Evolutionary conservation across 2,329 filamentous ascomycete species (phyloP).

Genomic region (Acrodontium crateriforme): DNA sequence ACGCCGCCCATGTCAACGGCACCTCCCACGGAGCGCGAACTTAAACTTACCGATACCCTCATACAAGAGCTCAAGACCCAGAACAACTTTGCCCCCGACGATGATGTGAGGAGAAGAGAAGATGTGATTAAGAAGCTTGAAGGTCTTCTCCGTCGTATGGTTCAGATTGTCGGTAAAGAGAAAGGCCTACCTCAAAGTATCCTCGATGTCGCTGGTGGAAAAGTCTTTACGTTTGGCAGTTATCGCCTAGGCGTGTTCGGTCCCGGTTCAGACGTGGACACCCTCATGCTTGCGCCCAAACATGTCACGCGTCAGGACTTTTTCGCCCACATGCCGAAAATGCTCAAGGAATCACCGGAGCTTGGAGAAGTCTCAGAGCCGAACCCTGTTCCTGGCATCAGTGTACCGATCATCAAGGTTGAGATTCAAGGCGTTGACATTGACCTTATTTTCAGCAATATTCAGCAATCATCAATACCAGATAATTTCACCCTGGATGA

Average conservation of each 20-base stretch:
- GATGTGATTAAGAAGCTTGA: slow-evolving; percentile 62
- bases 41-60: slow-evolving; percentile 61
- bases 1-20: slow-evolving; percentile 56
- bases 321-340: slow-evolving; percentile 72
- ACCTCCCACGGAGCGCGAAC: slow-evolving; percentile 64
- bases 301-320: slow-evolving; percentile 84
- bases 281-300: slow-evolving; percentile 79
- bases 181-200: slow-evolving; percentile 63
- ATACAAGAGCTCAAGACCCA: slow-evolving; percentile 74
- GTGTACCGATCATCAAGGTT: slow-evolving; percentile 95
- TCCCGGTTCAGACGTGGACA: slow-evolving; percentile 95
- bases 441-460: slow-evolving; percentile 59
- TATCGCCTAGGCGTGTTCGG: slow-evolving; percentile 89
- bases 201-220: slow-evolving; percentile 73
- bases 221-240: slow-evolving; percentile 92
- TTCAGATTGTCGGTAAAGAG: slow-evolving; percentile 61
- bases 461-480: slow-evolving; percentile 29
- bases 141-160: slow-evolving; percentile 70
- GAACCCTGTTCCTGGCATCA: slow-evolving; percentile 74
- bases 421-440: slow-evolving; percentile 85
- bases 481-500: slow-evolving; percentile 63
- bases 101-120: slow-evolving; percentile 74
- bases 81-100: slow-evolving; percentile 77
- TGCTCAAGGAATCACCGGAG: slow-evolving; percentile 59
- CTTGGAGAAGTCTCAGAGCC: slow-evolving; percentile 72